A percentile compares a stretch with the other conserved stretches of the same genome.
Conservation (phyloP, 352 stramenopile genomes). For the Halophytophthora polymorphica region DNA sequence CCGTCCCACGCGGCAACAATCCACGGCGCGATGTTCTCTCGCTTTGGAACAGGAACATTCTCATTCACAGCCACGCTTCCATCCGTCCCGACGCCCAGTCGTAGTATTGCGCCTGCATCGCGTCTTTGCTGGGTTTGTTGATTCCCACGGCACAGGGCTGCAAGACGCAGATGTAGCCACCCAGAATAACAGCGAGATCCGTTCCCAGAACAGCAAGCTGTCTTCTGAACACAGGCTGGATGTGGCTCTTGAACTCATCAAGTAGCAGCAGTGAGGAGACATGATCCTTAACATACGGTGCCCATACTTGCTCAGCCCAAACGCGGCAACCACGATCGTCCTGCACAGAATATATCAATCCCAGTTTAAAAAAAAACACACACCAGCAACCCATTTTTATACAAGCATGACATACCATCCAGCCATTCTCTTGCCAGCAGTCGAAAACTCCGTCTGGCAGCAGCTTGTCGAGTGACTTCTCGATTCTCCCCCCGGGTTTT, state of each 20-base stretch:
- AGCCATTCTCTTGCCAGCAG: constrained; percentile 3
- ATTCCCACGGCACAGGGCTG: constrained; percentile 5
- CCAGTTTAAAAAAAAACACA: background rate
- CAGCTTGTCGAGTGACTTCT: background rate
- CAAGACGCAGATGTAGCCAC: constrained; percentile 3
- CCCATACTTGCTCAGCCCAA: constrained; percentile 5
- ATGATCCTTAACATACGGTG: constrained; percentile 1
- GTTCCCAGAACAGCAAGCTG: background rate
- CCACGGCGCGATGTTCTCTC: constrained; percentile 4
- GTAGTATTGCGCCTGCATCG: background rate
- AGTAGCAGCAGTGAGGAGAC: background rate
- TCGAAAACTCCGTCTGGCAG: constrained; percentile 4
- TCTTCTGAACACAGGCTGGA: background rate
- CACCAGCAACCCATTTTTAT: too few relatives aligned
- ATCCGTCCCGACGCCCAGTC: constrained; percentile 2
- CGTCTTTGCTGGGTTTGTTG: constrained; percentile 5
- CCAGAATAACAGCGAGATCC: constrained; percentile 2
- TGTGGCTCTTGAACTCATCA: constrained; percentile 9
- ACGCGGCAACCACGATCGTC: constrained; percentile 2
- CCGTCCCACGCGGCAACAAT: background rate
- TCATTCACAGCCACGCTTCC: background rate
- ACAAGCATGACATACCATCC: constrained; percentile 7
- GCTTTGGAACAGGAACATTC: constrained; percentile 3
- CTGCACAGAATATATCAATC: background rate
- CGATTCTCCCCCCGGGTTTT: constrained; percentile 2